Conservation (phyloP, 1,284 basidiomycete species). For the Microbotryum lychnidis-dioicae region DNA sequence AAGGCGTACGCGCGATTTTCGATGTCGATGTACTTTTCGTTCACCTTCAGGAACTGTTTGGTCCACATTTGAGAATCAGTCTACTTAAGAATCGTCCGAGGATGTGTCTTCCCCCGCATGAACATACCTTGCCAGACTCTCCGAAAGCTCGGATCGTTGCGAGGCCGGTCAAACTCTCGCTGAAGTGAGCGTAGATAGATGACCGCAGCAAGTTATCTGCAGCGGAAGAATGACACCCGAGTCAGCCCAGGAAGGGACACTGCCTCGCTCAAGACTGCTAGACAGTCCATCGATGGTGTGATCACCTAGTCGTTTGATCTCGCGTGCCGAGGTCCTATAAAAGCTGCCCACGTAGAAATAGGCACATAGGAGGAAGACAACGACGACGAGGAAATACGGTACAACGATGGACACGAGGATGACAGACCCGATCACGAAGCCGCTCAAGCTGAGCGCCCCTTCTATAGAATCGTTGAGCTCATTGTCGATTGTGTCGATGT, state of each 20-base stretch:
- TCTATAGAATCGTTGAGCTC: constrained; percentile 60
- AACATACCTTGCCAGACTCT: constrained; percentile 34
- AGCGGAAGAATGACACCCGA: too few relatives aligned
- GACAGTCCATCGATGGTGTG: too few relatives aligned
- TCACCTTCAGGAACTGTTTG: constrained; percentile 60
- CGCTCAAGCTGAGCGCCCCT: constrained; percentile 58
- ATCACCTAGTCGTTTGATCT: constrained; percentile 54
- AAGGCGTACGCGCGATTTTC: constrained; percentile 88
- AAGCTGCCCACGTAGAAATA: constrained; percentile 52
- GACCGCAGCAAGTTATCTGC: constrained; percentile 59
- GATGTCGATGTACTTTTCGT: constrained; percentile 66
- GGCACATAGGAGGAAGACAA: constrained; percentile 52
- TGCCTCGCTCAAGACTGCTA: too few relatives aligned
- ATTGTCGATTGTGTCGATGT: constrained; percentile 71
- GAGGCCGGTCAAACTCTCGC: constrained; percentile 73
- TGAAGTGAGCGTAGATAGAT: constrained; percentile 72
- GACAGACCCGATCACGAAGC: constrained; percentile 61
- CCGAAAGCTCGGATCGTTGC: constrained; percentile 74
- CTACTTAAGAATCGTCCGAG: constrained; percentile 14
- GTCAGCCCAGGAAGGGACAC: too few relatives aligned
- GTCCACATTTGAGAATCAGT: background rate
- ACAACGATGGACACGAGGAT: constrained; percentile 54
- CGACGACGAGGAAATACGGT: constrained; percentile 64
- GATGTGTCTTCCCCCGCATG: too few relatives aligned
- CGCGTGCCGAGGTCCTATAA: constrained; percentile 65